A percentile compares a stretch with the other conserved stretches of the same genome.
phyloP scores from a whole-genome alignment of 2,329 filamentous ascomycete genomes.

The Fusarium sp. region DNA sequence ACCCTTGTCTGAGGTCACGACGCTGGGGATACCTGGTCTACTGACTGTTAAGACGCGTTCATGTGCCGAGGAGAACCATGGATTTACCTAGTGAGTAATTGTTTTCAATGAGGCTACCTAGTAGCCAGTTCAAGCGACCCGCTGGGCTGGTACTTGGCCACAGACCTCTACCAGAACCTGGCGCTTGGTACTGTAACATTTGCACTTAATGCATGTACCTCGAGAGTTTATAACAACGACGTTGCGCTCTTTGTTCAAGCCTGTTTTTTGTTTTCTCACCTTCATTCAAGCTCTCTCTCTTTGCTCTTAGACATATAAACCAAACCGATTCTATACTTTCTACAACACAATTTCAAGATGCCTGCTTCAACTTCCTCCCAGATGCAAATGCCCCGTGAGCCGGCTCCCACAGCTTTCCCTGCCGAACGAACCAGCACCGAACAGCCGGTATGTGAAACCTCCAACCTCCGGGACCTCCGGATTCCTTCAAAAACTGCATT shows the following conservation, averaged over 20 bases:
- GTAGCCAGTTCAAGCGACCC: not conserved
- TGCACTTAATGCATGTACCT: not conserved
- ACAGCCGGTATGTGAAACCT: constrained; percentile 50
- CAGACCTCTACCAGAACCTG: constrained; percentile 9
- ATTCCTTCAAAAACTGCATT: not conserved
- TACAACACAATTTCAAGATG: constrained; percentile 24
- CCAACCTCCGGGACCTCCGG: constrained; percentile 16
- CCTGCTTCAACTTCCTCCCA: constrained; percentile 24
- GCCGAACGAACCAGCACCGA: constrained; percentile 46
- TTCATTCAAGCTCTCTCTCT: not conserved
- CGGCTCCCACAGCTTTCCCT: constrained; percentile 47
- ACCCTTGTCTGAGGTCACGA: constrained; percentile 42
- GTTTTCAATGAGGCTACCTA: not conserved
- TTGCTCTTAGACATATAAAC: not conserved
- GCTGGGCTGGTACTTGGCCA: constrained; percentile 6
- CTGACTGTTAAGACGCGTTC: constrained; percentile 27
- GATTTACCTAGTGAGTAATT: not conserved
- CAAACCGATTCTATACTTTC: not conserved
- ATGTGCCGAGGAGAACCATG: constrained; percentile 16
- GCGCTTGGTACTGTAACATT: not conserved
- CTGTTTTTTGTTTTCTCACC: constrained; percentile 12
- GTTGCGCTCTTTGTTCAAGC: constrained; percentile 24
- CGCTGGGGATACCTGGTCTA: constrained; percentile 12
- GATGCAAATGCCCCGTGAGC: constrained; percentile 50
- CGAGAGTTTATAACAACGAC: constrained; percentile 34